Base-by-base conservation (phyloP, 176 grass and related monocot species). In the Triticum dicoccoides region DNA sequence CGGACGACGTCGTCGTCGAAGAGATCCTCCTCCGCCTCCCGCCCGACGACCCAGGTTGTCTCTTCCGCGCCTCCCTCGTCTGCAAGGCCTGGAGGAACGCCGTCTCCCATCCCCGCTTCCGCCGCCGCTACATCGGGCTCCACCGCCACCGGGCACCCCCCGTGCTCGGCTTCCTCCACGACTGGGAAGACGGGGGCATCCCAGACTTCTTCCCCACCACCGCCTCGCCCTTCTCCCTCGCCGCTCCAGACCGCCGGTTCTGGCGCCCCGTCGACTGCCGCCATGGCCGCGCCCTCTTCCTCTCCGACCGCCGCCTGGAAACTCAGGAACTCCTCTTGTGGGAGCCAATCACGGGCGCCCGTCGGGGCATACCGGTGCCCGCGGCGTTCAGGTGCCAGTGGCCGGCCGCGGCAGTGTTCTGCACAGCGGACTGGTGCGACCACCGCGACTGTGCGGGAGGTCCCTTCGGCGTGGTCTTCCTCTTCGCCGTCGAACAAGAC, bases 211-310 rank as follows among this genome's bases (percentile, higher is more conserved):
- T 73, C n/a, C n/a, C 70, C 70, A 45, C 70, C n/a, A 73, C 69
- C 38, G 10, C 21, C 21, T 44, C 69, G 11, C 23, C 69, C 69
- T 73, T 44, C 38, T 73, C 69, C 21, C 38, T 73, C 70, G 1
- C 70, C 5, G 70, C 39, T 3, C 70, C 11, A 23, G 37, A 73
- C 38, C 1, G 11, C 11, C 11, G 39, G 41, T 25, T 44, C 11
- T 74, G 71, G 41, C 71, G 41, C n/a, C n/a, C 70, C n/a, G 5
- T 73, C 38, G 69, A 73, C 69, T 73, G 38, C 69, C 38, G 21
- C 69, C 69, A 73, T 38, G 69, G 69, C 69, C 69, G 69, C 21
- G 69, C 69, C 38, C 69, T 73, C 69, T 73, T 73, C 69, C 69
- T 45, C 39, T 73, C 6, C 39, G 14, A 45, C 11, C 0, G 8